A percentile compares a stretch with the other conserved stretches of the same genome.
These are phyloP conservation scores for Suillus cothurnatus DNA, from an alignment of 768 basidiomycete species.

Conservation along the genomic window DNA sequence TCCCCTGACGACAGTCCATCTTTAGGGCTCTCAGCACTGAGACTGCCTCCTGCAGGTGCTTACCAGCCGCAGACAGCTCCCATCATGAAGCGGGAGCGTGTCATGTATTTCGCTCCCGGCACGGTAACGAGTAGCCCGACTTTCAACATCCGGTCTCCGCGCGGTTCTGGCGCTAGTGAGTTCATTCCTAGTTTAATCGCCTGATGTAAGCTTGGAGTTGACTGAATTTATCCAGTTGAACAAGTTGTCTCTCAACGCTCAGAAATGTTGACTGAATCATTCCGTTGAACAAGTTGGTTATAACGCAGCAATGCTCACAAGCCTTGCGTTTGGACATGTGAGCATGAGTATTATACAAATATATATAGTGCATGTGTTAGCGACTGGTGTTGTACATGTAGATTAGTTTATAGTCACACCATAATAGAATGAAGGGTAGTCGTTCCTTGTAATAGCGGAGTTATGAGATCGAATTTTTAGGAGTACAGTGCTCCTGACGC, in stretches of 20 bases:
- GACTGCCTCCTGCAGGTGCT: not conserved
- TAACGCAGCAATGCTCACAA: not conserved
- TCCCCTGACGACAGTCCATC: not conserved
- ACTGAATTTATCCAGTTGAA: not conserved
- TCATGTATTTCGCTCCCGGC: not conserved
- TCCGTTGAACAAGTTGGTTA: not conserved
- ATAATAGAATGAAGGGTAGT: not conserved
- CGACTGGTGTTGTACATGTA: not conserved
- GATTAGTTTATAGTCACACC: not conserved
- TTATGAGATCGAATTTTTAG: too few relatives aligned
- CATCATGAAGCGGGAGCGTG: not conserved
- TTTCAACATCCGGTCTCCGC: not conserved
- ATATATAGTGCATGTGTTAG: not conserved
- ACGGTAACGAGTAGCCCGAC: not conserved
- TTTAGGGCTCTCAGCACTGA: not conserved
- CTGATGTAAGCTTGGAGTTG: not conserved
- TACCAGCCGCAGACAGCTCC: not conserved
- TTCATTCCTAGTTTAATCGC: not conserved
- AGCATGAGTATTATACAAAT: not conserved
- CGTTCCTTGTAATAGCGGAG: not conserved
- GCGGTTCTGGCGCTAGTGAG: not conserved
- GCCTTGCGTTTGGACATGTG: not conserved
- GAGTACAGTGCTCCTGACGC: too few relatives aligned
- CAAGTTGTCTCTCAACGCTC: conserved; percentile 43
- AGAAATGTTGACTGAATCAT: conserved; percentile 32